Evolutionary conservation across 129 eudicot genomes (phyloP), one percentile per base, ranked within the genome.

Genomic region (Ambrosia artemisiifolia): DNA sequence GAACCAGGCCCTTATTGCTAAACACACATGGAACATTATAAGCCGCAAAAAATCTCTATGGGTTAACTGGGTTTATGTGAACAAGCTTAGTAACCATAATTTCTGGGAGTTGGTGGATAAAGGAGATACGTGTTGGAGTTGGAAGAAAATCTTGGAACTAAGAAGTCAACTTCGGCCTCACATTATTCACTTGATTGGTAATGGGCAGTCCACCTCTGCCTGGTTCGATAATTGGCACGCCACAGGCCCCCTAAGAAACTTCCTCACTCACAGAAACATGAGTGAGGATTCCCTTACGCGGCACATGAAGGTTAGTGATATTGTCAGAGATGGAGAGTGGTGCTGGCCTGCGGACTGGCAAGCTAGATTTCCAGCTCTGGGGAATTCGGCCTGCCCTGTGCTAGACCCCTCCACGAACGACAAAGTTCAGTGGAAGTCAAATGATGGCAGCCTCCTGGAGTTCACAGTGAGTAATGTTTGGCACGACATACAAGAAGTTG

Each of bases 351-450:
- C 14, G 0, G 51, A 46, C 1, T 46, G 51, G 51, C 4, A 11
- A 2, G 0, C 14, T 0, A 11, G 51, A 12, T 46, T 46, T 4
- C 51, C 14, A 3, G 51, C 4, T 3, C 0, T 46, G 3, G 11
- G 0, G 3, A 2, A 7, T 11, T 11, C 14, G 0, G 0, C 16
- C 13, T 11, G n/a, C 3, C 5, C 7, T 0, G 0, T 2, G 1
- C 40, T 35, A 0, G 1, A 3, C 7, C 16, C 51, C 4, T 2
- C 0, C 3, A 3, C 2, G 2, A 0, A 11, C 0, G 51, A 46
- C 14, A 11, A 12, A 0, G n/a, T 46, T 11, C 4, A 10, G 0
- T 46, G 51, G 51, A 46, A 11, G 13, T 0, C 51, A 0, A 46
- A 46, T 3, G 0, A 10, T 11, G 51, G 51, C 1, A 3, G 4